A percentile compares a stretch with the other conserved stretches of the same genome.
phyloP scores from a whole-genome alignment of 2,329 filamentous ascomycete genomes.

The Beauveria bassiana region DNA sequence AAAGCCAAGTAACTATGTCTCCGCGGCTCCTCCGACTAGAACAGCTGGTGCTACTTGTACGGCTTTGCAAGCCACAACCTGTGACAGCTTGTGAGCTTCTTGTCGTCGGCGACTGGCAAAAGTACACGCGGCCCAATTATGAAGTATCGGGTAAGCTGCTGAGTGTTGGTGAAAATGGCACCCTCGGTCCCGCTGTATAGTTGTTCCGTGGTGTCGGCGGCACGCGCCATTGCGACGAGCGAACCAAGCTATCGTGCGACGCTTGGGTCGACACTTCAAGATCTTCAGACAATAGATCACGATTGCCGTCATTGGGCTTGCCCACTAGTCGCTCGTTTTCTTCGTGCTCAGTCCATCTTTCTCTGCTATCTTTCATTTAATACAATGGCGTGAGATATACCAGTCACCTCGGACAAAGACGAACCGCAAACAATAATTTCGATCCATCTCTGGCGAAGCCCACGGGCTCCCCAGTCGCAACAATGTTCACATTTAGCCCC shows the following conservation, averaged over 20 bases:
- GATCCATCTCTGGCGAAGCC: background rate
- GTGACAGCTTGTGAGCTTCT: background rate
- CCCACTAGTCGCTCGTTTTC: background rate
- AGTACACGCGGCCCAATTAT: background rate
- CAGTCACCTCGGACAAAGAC: background rate
- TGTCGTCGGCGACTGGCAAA: background rate
- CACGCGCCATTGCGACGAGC: background rate
- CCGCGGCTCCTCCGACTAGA: no score
- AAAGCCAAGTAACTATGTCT: no score
- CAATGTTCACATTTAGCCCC: slow-evolving; percentile 94
- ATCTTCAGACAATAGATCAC: background rate
- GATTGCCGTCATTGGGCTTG: background rate
- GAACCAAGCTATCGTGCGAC: background rate
- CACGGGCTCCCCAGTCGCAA: slow-evolving; percentile 12
- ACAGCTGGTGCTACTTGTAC: background rate
- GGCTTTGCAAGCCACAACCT: background rate
- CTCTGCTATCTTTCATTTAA: background rate
- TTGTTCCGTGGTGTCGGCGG: background rate
- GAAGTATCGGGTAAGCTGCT: background rate
- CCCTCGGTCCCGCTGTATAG: background rate
- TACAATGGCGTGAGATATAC: background rate
- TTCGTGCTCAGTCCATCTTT: background rate
- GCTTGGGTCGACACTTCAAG: background rate
- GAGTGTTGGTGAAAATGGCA: background rate
- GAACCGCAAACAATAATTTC: background rate